phyloP scores from a whole-genome alignment of 2,329 filamentous ascomycete genomes.

The Trichoderma koningii region DNA sequence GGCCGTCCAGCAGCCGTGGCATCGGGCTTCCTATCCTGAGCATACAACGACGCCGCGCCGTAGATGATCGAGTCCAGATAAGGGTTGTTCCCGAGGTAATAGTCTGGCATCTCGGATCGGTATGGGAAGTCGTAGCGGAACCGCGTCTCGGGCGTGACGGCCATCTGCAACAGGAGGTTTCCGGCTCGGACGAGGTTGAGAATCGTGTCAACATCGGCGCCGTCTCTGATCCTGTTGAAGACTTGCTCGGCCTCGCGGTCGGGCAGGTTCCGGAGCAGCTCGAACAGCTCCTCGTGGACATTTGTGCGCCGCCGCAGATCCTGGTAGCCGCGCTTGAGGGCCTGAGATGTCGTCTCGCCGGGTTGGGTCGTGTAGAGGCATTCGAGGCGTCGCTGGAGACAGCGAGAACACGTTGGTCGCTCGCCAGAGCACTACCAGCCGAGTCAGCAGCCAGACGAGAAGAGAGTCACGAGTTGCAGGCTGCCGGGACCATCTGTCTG shows the following conservation, averaged over 20 bases:
- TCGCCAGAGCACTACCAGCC: slow-evolving; percentile 9
- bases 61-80: slow-evolving; percentile 32
- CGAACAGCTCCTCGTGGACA: background rate
- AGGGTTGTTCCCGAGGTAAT: slow-evolving; percentile 31
- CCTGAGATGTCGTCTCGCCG: slow-evolving; percentile 1
- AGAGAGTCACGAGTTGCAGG: background rate
- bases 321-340: background rate
- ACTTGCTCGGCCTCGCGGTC: background rate
- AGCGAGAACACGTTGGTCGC: background rate
- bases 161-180: slow-evolving; percentile 41
- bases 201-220: slow-evolving; percentile 28
- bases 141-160: slow-evolving; percentile 38
- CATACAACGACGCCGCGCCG: slow-evolving; percentile 21
- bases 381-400: background rate
- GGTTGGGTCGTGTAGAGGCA: slow-evolving; percentile 1
- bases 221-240: slow-evolving; percentile 7
- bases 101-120: slow-evolving; percentile 31
- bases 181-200: slow-evolving; percentile 39
- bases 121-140: slow-evolving; percentile 43
- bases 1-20: too few species aligned
- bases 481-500: background rate
- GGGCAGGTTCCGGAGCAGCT: background rate
- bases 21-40: background rate
- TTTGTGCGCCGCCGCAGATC: background rate
- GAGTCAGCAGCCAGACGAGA: background rate